phyloP scores from a whole-genome alignment of 1,284 basidiomycete species.

The Sanguinoderma infundibulare region DNA sequence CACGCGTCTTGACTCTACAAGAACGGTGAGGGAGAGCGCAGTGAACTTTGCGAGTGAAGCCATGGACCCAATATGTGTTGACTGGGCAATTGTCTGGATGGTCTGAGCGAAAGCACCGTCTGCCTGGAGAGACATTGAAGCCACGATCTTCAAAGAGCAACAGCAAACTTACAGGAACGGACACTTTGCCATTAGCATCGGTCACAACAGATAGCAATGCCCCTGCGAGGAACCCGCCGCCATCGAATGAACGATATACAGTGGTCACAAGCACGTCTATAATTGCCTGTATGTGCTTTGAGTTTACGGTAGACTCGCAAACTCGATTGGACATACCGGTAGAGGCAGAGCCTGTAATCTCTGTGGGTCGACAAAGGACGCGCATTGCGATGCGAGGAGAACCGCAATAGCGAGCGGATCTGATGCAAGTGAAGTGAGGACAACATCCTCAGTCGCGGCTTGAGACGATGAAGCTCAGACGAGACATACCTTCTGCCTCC shows the following conservation, averaged over 20 bases:
- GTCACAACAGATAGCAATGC: background rate
- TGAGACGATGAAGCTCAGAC: background rate
- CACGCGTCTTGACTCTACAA: conserved; percentile 49
- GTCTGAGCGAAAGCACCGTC: conserved; percentile 37
- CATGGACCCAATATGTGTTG: conserved; percentile 52
- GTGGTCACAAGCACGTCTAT: conserved; percentile 50
- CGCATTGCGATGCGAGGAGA: conserved; percentile 59
- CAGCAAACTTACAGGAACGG: conserved; percentile 3
- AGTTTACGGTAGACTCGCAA: background rate
- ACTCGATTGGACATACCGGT: conserved; percentile 35
- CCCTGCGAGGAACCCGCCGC: conserved; percentile 11
- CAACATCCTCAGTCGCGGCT: background rate
- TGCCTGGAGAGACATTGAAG: conserved; percentile 15
- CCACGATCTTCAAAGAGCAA: too few species aligned
- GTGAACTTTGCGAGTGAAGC: conserved; percentile 56
- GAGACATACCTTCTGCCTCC: conserved; percentile 31
- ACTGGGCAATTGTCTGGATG: conserved; percentile 44
- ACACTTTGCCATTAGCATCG: conserved; percentile 5
- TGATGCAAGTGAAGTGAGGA: conserved; percentile 12
- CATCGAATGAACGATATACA: conserved; percentile 34
- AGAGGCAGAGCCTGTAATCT: conserved; percentile 65
- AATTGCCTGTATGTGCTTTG: conserved; percentile 31
- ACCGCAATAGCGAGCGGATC: conserved; percentile 44
- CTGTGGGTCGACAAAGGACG: conserved; percentile 52
- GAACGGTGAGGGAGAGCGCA: conserved; percentile 49